A percentile compares a stretch with the other conserved stretches of the same genome.
Evolutionary conservation across 2,329 filamentous ascomycete species (phyloP).

Genomic region (Botryotinia convoluta): DNA sequence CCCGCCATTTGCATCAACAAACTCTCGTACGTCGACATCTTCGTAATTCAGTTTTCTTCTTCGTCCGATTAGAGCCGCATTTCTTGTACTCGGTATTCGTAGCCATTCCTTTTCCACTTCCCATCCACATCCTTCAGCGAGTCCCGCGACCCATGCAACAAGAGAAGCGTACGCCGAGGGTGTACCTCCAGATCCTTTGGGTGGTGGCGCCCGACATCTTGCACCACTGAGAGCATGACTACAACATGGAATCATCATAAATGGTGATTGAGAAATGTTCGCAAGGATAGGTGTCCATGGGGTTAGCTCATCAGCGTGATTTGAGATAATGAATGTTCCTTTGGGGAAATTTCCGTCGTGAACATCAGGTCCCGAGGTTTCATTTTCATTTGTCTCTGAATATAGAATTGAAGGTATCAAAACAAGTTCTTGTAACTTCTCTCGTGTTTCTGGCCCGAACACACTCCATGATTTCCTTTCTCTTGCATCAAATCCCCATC

Average conservation of each 20-base stretch:
- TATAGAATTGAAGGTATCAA: slow-evolving; percentile 51
- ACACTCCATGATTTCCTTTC: slow-evolving; percentile 77
- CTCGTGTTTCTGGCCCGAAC: slow-evolving; percentile 55
- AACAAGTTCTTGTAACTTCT: slow-evolving; percentile 55
- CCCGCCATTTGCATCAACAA: slow-evolving; percentile 54
- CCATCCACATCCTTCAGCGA: slow-evolving; percentile 73
- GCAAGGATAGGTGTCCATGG: slow-evolving; percentile 93
- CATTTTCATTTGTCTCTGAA: slow-evolving; percentile 15
- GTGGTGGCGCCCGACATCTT: slow-evolving; percentile 64
- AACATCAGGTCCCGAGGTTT: slow-evolving; percentile 39
- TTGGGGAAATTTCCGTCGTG: slow-evolving; percentile 65
- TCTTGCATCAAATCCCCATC: slow-evolving; percentile 93
- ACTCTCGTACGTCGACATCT: slow-evolving; percentile 43
- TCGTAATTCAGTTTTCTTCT: slow-evolving; percentile 31
- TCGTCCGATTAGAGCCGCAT: slow-evolving; percentile 76
- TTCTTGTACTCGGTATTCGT: slow-evolving; percentile 88
- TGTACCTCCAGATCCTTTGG: slow-evolving; percentile 37
- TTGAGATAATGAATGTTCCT: slow-evolving; percentile 90
- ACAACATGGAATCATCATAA: slow-evolving; percentile 94
- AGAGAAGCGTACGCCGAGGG: slow-evolving; percentile 79
- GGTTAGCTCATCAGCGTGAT: slow-evolving; percentile 95
- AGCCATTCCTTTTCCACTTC: slow-evolving; percentile 78
- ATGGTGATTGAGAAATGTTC: slow-evolving; percentile 70
- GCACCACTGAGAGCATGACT: slow-evolving; percentile 81
- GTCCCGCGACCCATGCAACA: slow-evolving; percentile 69